These are phyloP conservation scores for Eragrostis nindensis DNA, from an alignment of 176 grass and related monocot genomes.

Conservation along the genomic window DNA sequence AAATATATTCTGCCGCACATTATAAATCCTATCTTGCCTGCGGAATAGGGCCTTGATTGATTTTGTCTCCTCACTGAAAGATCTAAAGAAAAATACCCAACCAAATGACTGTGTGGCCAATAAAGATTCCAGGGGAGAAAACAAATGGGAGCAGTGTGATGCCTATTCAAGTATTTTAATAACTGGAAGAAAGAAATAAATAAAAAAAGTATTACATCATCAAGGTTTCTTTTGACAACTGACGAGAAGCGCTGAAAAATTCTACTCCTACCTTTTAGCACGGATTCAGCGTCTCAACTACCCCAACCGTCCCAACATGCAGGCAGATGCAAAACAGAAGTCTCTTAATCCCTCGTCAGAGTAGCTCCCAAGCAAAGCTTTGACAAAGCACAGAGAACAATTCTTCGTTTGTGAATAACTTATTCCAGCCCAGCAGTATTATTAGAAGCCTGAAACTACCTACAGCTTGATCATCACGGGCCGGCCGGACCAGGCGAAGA, in stretches of 20 bases:
- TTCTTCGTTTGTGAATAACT: background rate
- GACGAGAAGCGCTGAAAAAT: slow-evolving; percentile 20
- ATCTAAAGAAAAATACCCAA: background rate
- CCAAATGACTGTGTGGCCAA: background rate
- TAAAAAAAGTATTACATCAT: background rate
- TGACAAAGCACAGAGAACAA: background rate
- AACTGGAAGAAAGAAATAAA: background rate
- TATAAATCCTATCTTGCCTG: background rate
- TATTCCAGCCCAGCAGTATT: background rate
- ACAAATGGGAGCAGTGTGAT: background rate
- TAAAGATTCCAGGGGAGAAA: slow-evolving; percentile 26
- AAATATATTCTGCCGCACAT: slow-evolving; percentile 10
- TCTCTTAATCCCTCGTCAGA: background rate
- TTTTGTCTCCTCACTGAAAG: background rate
- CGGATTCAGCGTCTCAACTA: slow-evolving; percentile 25
- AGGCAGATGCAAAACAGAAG: slow-evolving; percentile 17
- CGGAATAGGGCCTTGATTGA: background rate
- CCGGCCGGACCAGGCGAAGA: background rate
- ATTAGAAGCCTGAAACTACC: background rate
- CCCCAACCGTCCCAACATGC: slow-evolving; percentile 32
- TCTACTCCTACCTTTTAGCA: background rate
- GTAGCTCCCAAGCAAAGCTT: slow-evolving; percentile 16
- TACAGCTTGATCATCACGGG: background rate
- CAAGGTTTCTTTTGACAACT: background rate
- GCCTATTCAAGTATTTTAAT: background rate